Evolutionary conservation across 768 basidiomycete genomes (phyloP).

Genomic region (Boletellus ananiceps): DNA sequence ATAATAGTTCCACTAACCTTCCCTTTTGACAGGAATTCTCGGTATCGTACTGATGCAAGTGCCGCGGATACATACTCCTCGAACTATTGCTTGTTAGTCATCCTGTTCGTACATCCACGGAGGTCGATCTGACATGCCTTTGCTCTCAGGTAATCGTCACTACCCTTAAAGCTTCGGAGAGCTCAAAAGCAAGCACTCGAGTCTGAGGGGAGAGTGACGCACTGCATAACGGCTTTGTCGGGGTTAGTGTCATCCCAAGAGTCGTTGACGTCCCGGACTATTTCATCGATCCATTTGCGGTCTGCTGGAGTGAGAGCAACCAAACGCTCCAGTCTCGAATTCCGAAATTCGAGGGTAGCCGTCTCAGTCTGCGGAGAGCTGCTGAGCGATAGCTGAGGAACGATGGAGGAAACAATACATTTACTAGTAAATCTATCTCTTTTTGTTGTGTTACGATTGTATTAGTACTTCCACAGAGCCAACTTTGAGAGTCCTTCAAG

Average conservation of each 20-base stretch:
- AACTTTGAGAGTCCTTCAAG: constrained; percentile 71
- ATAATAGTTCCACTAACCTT: constrained; percentile 62
- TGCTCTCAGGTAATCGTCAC: constrained; percentile 88
- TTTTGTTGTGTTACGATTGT: constrained; percentile 90
- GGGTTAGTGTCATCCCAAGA: constrained; percentile 69
- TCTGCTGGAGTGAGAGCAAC: constrained; percentile 86
- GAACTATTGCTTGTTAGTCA: constrained; percentile 39
- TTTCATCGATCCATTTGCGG: constrained; percentile 96
- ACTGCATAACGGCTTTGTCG: constrained; percentile 60
- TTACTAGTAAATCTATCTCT: constrained; percentile 86
- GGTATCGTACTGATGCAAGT: constrained; percentile 84
- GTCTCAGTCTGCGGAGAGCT: constrained; percentile 67
- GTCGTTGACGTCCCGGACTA: constrained; percentile 81
- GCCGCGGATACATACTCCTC: constrained; percentile 93
- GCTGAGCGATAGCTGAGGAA: constrained; percentile 1
- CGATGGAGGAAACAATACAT: constrained; percentile 42
- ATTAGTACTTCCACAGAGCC: constrained; percentile 95
- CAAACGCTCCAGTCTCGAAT: constrained; percentile 73
- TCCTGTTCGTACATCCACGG: background rate
- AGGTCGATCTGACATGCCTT: constrained; percentile 48
- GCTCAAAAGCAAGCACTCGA: background rate
- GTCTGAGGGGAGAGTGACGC: constrained; percentile 26
- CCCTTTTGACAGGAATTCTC: constrained; percentile 74
- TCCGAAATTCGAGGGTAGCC: constrained; percentile 80
- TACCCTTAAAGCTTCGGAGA: constrained; percentile 78